Evolutionary conservation across 495 filamentous ascomycete genomes (phyloP), one percentile per base, ranked within the genome.

Genomic region (Pseudomonodictys pantanalensis): DNA sequence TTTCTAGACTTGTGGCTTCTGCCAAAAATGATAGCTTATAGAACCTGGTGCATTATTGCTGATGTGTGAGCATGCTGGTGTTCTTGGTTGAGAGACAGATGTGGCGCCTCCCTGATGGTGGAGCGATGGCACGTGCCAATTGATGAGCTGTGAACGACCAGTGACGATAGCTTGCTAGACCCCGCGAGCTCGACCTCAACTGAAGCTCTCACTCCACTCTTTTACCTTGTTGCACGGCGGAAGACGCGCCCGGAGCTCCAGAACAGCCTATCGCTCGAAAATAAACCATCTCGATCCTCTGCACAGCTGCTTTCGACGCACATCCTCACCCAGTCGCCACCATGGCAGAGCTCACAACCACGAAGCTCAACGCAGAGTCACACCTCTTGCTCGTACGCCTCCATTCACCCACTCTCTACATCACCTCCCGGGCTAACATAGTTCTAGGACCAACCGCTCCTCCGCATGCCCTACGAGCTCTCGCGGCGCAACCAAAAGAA

Each of bases 401-500:
- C 12, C 48, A 42, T 49, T 52, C 47, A 48, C 42, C 29, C 58
- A 25, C 51, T 52, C 43, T 25, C 15, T 15, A 10, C 55, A 26
- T 30, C 38, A 55, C 3, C 12, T 41, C 3, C 15, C 38, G 20
- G 47, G 29, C 53, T 18, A 35, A 10, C 32, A 25, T 8, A 41
- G 3, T 8, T 23, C 17, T 32, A 96, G 92, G 93, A 98, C 72
- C 92, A 97, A 83, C 88, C 93, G 23, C 89, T 97, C 60, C 86
- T 98, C 65, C 88, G 91, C 20, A 79, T 97, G 3, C 93, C 93
- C 20, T 83, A 90, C 71, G 92, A 97, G 72, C 84, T 97, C 52
- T 83, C 90, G 39, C 88, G 93, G 52, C 88, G 90, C 69, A 97
- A 95, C 71, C 92, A 97, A 76, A 95, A 96, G 68, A 81, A 84